These are phyloP conservation scores for Coemansia sp. DNA, from an alignment of 192 early-diverging fungal species.

Conservation along the genomic window DNA sequence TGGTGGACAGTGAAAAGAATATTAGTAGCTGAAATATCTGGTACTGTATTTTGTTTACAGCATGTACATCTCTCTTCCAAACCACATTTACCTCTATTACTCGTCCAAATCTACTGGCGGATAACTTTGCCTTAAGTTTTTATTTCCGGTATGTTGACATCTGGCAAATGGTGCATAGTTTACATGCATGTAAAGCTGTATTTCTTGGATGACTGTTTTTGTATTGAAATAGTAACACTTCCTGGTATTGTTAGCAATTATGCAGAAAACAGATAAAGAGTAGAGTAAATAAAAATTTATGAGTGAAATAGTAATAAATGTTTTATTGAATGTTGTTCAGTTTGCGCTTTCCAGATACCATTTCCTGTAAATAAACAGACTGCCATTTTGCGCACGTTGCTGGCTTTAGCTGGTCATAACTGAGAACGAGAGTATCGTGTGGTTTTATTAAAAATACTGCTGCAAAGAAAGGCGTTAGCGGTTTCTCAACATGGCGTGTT, in stretches of 20 bases:
- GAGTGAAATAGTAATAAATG: background rate
- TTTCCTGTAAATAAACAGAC: background rate
- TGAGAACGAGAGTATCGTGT: background rate
- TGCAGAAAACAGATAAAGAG: no score
- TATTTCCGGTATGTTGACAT: no score
- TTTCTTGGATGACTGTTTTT: background rate
- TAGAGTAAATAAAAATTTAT: no score
- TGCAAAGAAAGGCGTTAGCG: background rate
- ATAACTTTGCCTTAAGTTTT: no score
- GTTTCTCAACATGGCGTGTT: background rate
- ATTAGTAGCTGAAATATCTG: background rate
- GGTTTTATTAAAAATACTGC: background rate
- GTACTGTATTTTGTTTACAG: background rate
- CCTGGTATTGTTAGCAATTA: no score
- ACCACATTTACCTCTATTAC: no score
- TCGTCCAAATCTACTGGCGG: no score
- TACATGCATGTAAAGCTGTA: background rate
- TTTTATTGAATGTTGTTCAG: background rate
- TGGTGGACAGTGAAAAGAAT: no score
- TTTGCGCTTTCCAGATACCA: background rate
- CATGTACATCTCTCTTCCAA: background rate
- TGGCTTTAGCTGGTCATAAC: background rate
- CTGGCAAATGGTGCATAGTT: no score
- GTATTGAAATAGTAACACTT: background rate
- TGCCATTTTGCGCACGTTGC: background rate